phyloP scores from a whole-genome alignment of 2,329 filamentous ascomycete species.

The Xylaria multiplex region DNA sequence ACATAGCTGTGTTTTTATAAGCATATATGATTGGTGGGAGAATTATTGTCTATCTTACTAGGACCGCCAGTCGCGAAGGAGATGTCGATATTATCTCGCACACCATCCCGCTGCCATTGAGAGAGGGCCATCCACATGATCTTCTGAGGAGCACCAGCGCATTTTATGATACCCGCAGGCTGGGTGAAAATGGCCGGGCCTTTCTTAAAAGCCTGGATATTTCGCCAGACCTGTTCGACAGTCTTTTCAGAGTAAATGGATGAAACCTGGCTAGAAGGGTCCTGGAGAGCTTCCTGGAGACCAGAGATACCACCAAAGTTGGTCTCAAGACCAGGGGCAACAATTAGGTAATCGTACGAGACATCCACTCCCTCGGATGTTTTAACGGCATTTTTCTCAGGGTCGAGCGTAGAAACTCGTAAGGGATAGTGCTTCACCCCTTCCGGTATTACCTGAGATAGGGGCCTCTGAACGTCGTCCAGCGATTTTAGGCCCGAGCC shows the following conservation, averaged over 20 bases:
- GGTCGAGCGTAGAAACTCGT: constrained; percentile 49
- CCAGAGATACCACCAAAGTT: constrained; percentile 51
- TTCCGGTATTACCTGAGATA: constrained; percentile 48
- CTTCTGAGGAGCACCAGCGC: constrained; percentile 54
- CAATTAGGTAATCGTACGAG: constrained; percentile 52
- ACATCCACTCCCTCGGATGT: constrained; percentile 50
- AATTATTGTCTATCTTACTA: constrained; percentile 34
- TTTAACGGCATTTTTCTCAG: constrained; percentile 51
- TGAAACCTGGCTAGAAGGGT: constrained; percentile 50
- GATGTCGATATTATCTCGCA: constrained; percentile 48
- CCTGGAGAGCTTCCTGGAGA: constrained; percentile 49
- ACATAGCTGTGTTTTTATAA: constrained; percentile 48
- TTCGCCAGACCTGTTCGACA: constrained; percentile 51
- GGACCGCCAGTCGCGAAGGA: constrained; percentile 51
- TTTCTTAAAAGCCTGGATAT: constrained; percentile 50
- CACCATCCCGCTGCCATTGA: constrained; percentile 51
- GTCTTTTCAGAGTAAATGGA: constrained; percentile 53
- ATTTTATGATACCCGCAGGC: constrained; percentile 53
- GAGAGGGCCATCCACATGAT: constrained; percentile 55
- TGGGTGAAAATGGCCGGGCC: constrained; percentile 54
- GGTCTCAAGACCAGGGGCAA: constrained; percentile 51
- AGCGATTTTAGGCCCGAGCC: constrained; percentile 50
- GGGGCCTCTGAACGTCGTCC: constrained; percentile 44
- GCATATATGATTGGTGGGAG: not conserved
- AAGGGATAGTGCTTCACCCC: constrained; percentile 52